These are phyloP conservation scores for Fraxinus pennsylvanica DNA, from an alignment of 257 asterid genomes.

Conservation along the genomic window DNA sequence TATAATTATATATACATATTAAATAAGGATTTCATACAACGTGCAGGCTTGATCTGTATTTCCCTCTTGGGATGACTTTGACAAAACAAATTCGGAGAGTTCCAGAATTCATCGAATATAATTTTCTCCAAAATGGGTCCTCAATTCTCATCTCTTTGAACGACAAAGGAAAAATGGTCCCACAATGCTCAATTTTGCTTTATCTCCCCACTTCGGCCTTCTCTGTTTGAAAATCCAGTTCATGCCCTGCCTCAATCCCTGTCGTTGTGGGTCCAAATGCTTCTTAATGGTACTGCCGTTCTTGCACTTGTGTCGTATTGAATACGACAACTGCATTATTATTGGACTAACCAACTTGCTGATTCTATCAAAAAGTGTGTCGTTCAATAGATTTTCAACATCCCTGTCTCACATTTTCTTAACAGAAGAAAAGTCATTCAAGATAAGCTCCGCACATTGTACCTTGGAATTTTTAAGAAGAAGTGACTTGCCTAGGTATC, in stretches of 20 bases:
- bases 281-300: not conserved
- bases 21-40: too few species aligned
- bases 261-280: slow-evolving; percentile 40
- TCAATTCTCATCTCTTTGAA: too few species aligned
- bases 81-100: slow-evolving; percentile 13
- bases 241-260: slow-evolving; percentile 31
- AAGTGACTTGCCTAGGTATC: too few species aligned
- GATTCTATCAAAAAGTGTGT: too few species aligned
- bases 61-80: not conserved
- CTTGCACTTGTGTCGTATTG: too few species aligned
- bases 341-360: too few species aligned
- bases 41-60: not conserved
- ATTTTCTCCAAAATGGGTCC: not conserved
- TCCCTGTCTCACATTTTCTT: too few species aligned
- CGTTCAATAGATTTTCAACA: too few species aligned
- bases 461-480: too few species aligned
- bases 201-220: slow-evolving; percentile 31
- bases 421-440: too few species aligned
- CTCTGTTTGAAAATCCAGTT: slow-evolving; percentile 32
- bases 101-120: slow-evolving; percentile 5
- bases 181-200: slow-evolving; percentile 28
- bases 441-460: too few species aligned
- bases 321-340: not conserved
- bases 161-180: slow-evolving; percentile 10
- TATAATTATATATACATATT: too few species aligned